phyloP scores from a whole-genome alignment of 805 yeast species.

The Saccharomyces paradoxus region DNA sequence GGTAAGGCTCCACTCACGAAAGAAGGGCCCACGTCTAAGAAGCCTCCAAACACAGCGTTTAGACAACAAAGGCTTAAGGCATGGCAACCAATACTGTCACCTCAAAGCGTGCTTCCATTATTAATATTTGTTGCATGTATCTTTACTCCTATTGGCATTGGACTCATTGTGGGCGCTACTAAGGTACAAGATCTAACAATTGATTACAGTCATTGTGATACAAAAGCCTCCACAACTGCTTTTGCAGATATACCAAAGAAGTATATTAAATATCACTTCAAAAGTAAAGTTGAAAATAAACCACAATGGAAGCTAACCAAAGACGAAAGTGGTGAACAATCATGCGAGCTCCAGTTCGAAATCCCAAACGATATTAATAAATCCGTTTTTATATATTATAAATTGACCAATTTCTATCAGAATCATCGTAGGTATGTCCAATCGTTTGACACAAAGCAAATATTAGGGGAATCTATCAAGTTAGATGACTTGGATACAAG shows the following conservation, averaged over 20 bases:
- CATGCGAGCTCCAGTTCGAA: conserved; percentile 64
- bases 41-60: conserved; percentile 69
- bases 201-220: conserved; percentile 66
- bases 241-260: conserved; percentile 51
- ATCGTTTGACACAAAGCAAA: conserved; percentile 71
- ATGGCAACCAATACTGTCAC: conserved; percentile 83
- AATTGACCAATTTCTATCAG: conserved; percentile 83
- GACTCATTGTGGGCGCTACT: conserved; percentile 67
- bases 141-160: conserved; percentile 88
- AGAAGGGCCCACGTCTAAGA: conserved; percentile 33
- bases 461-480: conserved; percentile 65
- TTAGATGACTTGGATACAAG: conserved; percentile 40
- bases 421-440: conserved; percentile 91
- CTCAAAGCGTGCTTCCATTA: conserved; percentile 82
- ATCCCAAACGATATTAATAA: conserved; percentile 62
- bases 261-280: conserved; percentile 56
- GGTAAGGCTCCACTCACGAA: conserved; percentile 10
- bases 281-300: conserved; percentile 24
- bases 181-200: conserved; percentile 67
- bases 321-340: conserved; percentile 33
- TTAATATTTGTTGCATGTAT: conserved; percentile 64
- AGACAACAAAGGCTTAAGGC: conserved; percentile 61
- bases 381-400: conserved; percentile 73
- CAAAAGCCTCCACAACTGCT: conserved; percentile 36
- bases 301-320: conserved; percentile 58